Base-by-base conservation (phyloP, 2,329 filamentous ascomycete species). In the Amauroascus verrucosus region DNA sequence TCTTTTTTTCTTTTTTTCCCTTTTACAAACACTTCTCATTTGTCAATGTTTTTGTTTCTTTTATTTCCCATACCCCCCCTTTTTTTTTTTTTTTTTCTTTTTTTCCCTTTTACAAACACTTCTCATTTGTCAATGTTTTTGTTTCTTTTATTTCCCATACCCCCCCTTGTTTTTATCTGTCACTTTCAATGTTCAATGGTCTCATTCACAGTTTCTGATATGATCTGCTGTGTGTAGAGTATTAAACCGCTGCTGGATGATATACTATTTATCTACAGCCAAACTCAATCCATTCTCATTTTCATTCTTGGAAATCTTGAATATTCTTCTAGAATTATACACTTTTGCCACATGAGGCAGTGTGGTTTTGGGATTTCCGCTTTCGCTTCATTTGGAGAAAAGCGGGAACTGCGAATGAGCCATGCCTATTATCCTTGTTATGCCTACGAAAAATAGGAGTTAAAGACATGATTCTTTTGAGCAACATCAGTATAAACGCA, bases 41-140 rank as follows among this genome's bases (percentile, higher is more conserved):
- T 51, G 30, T 44, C 13, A 28, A 6, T 32, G n/a, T 37, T 26
- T 18, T 53, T 18, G 26, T 26, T 38, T 30, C 16, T 48, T 28
- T 16, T 35, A 22, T 35, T 48, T 53, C 51, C 40, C 37, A 48
- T 48, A 53, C 43, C 51, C 43, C 43, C 7, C 41, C 38, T 40
- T 38, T 33, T 33, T 20, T 47, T 2, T 28, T 6, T 20, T 7
- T 26, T 13, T 8, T n/a, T 20, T 30, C 32, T 30, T 30, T 30
- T 4, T 30, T 30, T 30, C 20, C n/a, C n/a, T n/a, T n/a, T n/a
- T n/a, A n/a, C n/a, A n/a, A n/a, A n/a, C n/a, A 14, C 11, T 24
- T 51, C 8, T 9, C 18, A 35, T 44, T 44, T 51, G 30, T 44
- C 13, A 28, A 6, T 32, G n/a, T 37, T 26, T 18, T 53, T 18